Evolutionary conservation across 352 stramenopile species (phyloP), one percentile per base, ranked within the genome.

Genomic region (Globisporangium middletonii): DNA sequence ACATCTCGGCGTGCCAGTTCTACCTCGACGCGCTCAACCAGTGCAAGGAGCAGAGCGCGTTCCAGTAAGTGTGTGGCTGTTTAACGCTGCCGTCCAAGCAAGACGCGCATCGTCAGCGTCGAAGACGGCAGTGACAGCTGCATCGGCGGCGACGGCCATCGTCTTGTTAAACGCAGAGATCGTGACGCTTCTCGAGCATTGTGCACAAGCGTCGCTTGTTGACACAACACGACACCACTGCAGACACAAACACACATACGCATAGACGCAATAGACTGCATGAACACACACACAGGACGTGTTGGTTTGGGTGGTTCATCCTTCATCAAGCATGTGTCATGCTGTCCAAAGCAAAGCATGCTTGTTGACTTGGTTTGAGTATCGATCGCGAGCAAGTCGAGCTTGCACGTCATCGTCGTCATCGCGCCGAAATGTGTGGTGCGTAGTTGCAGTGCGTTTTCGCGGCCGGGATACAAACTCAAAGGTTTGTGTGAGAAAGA

Each of bases 1-100:
- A 95, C 67, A 85, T 90, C 23, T 69, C 77, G 28, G 67, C 79
- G 59, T 95, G 85, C 65, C 83, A 95, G 60, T 93, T 89, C 63
- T 93, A 92, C 71, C 68, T 95, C 33, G 81, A 95, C 57, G 71
- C 79, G 4, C 71, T 89, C 47, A 89, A 90, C 74, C 67, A 81
- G 70, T 93, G 83, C 77, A 91, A 95, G 69, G 74, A 88, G 63
- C 73, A 91, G 63, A 79, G 68, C 60, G 62, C 71, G 15, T 83
- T 74, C 67, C 46, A 86, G 64, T 88, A 76, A 71, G 50, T 35
- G 13, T 27, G 18, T 23, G 6, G 18, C 18, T 23, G 23, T 23
- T 23, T 23, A 23, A 23, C 30, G 4, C 30, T 35, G 30, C 8
- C 30, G 30, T 35, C 4, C 30, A 35, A 35, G 30, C 30, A 35